These are phyloP conservation scores for Hyaloscypha finlandica DNA, from an alignment of 495 filamentous ascomycete genomes.

Conservation along the genomic window DNA sequence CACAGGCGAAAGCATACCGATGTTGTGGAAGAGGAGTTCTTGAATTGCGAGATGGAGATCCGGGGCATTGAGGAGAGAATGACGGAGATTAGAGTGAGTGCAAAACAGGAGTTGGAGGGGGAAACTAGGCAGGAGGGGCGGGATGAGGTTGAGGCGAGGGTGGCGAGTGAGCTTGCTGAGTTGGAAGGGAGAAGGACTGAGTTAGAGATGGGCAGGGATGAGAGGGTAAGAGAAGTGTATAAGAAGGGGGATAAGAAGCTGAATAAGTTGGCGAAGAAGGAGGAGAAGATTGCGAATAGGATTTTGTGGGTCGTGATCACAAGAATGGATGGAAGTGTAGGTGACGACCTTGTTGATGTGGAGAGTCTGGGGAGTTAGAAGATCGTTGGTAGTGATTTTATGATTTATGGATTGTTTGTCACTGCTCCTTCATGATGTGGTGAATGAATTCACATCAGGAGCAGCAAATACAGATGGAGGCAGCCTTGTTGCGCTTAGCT, in stretches of 20 bases:
- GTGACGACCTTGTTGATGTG: not conserved
- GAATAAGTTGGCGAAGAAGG: slow-evolving; percentile 15
- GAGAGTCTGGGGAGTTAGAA: too few relatives aligned
- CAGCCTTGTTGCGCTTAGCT: too few relatives aligned
- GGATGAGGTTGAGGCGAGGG: not conserved
- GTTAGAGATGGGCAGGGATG: slow-evolving; percentile 14
- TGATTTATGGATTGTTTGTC: too few relatives aligned
- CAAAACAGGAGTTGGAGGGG: not conserved
- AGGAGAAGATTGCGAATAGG: slow-evolving; percentile 20
- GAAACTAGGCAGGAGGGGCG: not conserved
- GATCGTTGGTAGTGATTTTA: too few relatives aligned
- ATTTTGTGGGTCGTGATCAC: slow-evolving; percentile 20
- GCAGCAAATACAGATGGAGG: too few relatives aligned
- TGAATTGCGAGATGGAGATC: not conserved
- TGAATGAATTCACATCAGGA: too few relatives aligned
- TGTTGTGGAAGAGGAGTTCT: slow-evolving; percentile 4
- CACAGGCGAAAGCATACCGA: not conserved
- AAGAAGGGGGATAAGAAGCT: slow-evolving; percentile 19
- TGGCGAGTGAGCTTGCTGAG: slow-evolving; percentile 6
- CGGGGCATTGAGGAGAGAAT: slow-evolving; percentile 3
- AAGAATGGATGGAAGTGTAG: slow-evolving; percentile 9
- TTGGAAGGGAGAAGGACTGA: slow-evolving; percentile 6
- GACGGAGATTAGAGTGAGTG: not conserved
- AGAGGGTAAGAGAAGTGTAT: slow-evolving; percentile 1
- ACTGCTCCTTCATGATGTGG: too few relatives aligned